A percentile compares a stretch with the other conserved stretches of the same genome.
Conservation (phyloP, 768 basidiomycete species). For the Lactarius psammicola region DNA sequence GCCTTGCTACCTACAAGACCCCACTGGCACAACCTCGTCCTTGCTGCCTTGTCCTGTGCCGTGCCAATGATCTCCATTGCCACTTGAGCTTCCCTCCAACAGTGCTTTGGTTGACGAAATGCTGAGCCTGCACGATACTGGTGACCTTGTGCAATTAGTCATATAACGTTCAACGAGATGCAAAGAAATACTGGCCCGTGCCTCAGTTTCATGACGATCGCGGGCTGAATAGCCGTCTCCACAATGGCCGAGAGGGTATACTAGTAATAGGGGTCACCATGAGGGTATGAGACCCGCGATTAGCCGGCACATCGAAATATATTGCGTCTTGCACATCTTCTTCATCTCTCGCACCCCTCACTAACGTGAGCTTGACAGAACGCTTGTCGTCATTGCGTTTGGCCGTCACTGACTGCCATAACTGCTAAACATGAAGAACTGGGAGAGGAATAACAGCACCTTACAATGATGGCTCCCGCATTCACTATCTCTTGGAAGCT, state of each 20-base stretch:
- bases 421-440: neutral
- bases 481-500: constrained; percentile 5
- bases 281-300: neutral
- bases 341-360: neutral
- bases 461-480: neutral
- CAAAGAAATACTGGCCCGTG: neutral
- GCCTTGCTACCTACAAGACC: neutral
- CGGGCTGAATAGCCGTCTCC: neutral
- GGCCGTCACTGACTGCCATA: neutral
- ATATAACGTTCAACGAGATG: neutral
- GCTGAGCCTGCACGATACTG: neutral
- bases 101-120: neutral
- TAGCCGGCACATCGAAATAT: neutral
- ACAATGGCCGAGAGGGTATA: neutral
- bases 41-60: neutral
- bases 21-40: neutral
- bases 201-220: neutral
- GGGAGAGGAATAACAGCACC: neutral
- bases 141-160: neutral
- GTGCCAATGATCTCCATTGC: neutral
- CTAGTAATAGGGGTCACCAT: neutral
- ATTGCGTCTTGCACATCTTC: neutral
- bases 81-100: neutral
- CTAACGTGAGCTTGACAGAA: neutral
- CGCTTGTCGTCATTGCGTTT: neutral